Percentiles rank a stretch among this genome's conserved stretches.
These are phyloP conservation scores for Globisporangium recalcitrans DNA, from an alignment of 352 stramenopile species.

Conservation along the genomic window DNA sequence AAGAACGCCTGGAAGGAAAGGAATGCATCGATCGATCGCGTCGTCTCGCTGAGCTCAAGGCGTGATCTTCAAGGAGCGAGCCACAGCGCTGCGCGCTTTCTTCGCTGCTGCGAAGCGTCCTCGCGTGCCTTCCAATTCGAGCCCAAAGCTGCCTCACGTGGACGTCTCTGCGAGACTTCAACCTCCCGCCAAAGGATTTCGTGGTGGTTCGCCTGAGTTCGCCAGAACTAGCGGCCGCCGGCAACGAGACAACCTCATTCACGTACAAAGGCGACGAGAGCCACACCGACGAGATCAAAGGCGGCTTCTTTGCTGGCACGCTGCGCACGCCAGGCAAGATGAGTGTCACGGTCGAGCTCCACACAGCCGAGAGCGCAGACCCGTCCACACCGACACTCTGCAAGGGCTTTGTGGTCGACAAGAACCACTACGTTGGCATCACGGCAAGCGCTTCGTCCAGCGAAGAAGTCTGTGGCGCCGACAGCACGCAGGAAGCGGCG, in stretches of 20 bases:
- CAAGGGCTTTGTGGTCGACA: conserved; percentile 47
- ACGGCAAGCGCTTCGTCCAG: conserved; percentile 13
- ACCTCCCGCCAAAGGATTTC: conserved; percentile 53
- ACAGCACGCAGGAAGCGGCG: conserved; percentile 56
- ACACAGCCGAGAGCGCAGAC: conserved; percentile 17
- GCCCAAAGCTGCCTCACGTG: neutral
- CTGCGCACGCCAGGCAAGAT: conserved; percentile 12
- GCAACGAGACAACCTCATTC: conserved; percentile 21
- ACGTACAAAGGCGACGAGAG: conserved; percentile 33
- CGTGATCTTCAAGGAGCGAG: neutral
- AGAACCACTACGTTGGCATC: conserved; percentile 30
- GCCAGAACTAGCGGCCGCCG: neutral
- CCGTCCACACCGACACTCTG: conserved; percentile 25
- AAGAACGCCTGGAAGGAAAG: neutral
- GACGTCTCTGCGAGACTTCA: conserved; percentile 26
- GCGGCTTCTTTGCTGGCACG: conserved; percentile 34
- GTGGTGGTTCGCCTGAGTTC: conserved; percentile 27
- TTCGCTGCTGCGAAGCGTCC: neutral
- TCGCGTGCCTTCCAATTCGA: neutral
- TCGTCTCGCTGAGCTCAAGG: neutral
- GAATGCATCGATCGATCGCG: neutral
- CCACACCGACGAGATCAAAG: conserved; percentile 16
- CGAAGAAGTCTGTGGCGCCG: conserved; percentile 54
- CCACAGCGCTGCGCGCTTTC: neutral
- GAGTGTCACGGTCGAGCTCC: neutral